Percentiles rank a stretch among this genome's conserved stretches.
phyloP scores from a whole-genome alignment of 306 rosid genomes.

The Begonia fuchsioides region DNA sequence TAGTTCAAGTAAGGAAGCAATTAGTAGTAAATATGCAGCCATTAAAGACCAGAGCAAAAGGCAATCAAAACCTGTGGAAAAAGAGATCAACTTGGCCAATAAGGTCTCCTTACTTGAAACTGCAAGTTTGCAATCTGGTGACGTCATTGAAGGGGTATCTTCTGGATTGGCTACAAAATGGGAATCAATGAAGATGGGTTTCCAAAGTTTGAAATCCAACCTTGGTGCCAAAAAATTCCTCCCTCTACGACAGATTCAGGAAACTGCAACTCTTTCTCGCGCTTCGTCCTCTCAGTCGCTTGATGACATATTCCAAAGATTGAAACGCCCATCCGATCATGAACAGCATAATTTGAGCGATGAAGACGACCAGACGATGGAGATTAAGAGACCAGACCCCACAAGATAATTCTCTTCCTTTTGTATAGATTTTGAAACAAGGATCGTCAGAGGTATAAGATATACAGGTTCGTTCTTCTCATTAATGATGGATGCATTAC shows the following conservation, averaged over 20 bases:
- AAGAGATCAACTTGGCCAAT: constrained; percentile 38
- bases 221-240: constrained; percentile 38
- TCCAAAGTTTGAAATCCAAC: constrained; percentile 64
- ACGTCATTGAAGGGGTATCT: constrained; percentile 21
- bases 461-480: constrained; percentile 22
- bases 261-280: constrained; percentile 24
- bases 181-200: constrained; percentile 68
- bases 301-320: constrained; percentile 85
- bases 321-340: constrained; percentile 51
- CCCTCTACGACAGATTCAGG: constrained; percentile 54
- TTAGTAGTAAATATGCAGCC: constrained; percentile 70
- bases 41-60: constrained; percentile 53
- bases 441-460: not conserved
- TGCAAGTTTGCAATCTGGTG: constrained; percentile 17
- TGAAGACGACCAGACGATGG: constrained; percentile 19
- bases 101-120: constrained; percentile 49
- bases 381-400: constrained; percentile 21
- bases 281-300: constrained; percentile 71
- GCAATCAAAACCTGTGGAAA: constrained; percentile 31
- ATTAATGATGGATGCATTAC: not conserved
- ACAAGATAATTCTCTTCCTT: constrained; percentile 24
- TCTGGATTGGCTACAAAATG: constrained; percentile 58
- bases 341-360: constrained; percentile 18
- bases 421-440: constrained; percentile 12
- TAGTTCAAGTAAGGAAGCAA: constrained; percentile 66